Evolutionary conservation across 2,329 filamentous ascomycete species (phyloP).

Genomic region (Penicillium sp.): DNA sequence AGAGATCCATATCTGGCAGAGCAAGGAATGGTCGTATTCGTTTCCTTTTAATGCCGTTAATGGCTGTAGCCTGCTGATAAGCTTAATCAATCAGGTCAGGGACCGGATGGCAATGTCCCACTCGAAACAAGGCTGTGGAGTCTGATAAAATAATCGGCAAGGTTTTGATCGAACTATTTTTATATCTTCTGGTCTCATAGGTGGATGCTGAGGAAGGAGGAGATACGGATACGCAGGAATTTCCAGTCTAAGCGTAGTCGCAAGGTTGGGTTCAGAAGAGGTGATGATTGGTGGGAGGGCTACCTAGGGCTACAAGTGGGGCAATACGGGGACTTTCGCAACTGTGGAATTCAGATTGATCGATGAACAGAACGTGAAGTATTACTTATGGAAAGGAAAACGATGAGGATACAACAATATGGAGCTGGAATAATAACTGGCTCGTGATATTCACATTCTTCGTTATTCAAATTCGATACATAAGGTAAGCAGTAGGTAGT

Average conservation of each 20-base stretch:
- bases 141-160: background rate
- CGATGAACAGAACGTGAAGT: too few relatives aligned
- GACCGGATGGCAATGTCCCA: background rate
- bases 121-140: background rate
- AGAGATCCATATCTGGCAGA: slow-evolving; percentile 4
- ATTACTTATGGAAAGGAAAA: too few relatives aligned
- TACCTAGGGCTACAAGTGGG: background rate
- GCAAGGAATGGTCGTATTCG: slow-evolving; percentile 16
- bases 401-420: too few relatives aligned
- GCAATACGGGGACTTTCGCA: background rate
- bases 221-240: slow-evolving; percentile 17
- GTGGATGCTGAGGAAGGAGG: background rate
- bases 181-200: background rate
- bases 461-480: slow-evolving; percentile 9
- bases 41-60: slow-evolving; percentile 14
- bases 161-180: background rate
- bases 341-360: too few relatives aligned
- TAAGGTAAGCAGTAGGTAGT: background rate
- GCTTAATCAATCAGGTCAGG: background rate
- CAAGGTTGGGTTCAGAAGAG: background rate
- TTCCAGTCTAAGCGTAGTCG: slow-evolving; percentile 1
- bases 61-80: slow-evolving; percentile 2
- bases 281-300: background rate
- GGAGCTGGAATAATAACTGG: background rate
- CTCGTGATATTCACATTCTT: slow-evolving; percentile 6